Conservation (phyloP, 73 alveolate genomes). For the Stentor coeruleus region DNA sequence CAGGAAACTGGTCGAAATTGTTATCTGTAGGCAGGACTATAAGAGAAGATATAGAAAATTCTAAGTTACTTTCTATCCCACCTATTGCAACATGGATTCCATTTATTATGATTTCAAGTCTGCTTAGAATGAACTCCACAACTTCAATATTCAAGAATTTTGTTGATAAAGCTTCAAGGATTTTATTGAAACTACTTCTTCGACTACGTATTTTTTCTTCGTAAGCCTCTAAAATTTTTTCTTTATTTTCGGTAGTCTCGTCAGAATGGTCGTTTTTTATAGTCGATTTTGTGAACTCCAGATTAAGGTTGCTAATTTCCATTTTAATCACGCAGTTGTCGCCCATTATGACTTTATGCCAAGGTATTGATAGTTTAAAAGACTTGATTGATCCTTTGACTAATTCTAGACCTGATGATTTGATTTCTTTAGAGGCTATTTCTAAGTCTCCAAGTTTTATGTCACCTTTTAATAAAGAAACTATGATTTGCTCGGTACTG, state of each 20-base stretch:
- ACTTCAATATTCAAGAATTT: not conserved
- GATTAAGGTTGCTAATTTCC: not conserved
- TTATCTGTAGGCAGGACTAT: not conserved
- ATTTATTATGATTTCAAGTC: not conserved
- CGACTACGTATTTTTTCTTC: not conserved
- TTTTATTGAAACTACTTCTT: not conserved
- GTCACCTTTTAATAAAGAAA: not conserved
- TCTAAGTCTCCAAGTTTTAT: not conserved
- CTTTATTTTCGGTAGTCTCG: conserved; percentile 4
- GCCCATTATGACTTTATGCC: conserved; percentile 8
- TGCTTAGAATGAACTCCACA: not conserved
- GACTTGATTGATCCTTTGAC: conserved; percentile 7
- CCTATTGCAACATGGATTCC: not conserved
- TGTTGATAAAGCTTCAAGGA: not conserved
- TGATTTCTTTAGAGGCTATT: not conserved
- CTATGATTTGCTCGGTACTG: not conserved
- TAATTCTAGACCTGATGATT: not conserved
- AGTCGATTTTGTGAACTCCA: not conserved
- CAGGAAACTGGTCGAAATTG: not conserved
- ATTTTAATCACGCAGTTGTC: not conserved
- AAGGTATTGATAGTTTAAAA: not conserved
- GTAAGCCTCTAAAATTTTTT: not conserved
- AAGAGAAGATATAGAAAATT: not conserved
- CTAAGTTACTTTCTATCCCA: not conserved
- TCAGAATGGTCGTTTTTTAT: not conserved